Evolutionary conservation across 1,284 basidiomycete genomes (phyloP).

Genomic region (Volvariella surrecta): DNA sequence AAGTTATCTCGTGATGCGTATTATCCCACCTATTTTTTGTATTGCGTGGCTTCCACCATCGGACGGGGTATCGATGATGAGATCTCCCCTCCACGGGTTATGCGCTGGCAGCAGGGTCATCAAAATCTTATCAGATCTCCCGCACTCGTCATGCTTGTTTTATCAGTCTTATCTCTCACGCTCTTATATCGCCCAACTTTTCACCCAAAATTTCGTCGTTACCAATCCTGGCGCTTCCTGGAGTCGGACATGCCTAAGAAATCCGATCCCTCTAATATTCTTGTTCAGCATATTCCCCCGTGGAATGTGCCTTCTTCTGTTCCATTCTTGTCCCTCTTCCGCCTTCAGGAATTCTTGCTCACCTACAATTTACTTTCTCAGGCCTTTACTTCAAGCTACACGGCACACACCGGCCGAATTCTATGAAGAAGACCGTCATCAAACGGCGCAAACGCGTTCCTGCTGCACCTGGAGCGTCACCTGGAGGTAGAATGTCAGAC

Average conservation of each 20-base stretch:
- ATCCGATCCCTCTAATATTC: too few species aligned
- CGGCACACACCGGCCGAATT: slow-evolving; percentile 92
- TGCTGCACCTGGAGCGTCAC: slow-evolving; percentile 38
- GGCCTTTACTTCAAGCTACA: slow-evolving; percentile 98
- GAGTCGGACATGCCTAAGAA: too few species aligned
- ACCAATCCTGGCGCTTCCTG: background rate
- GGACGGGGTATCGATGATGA: background rate
- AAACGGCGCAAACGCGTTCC: slow-evolving; percentile 96
- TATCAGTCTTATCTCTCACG: slow-evolving; percentile 16
- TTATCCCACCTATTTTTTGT: too few species aligned
- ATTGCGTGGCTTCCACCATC: too few species aligned
- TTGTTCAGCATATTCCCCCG: background rate
- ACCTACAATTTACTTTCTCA: slow-evolving; percentile 21
- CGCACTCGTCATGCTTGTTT: slow-evolving; percentile 11
- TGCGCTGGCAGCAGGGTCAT: slow-evolving; percentile 6
- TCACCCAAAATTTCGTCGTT: background rate
- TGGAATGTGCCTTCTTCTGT: background rate
- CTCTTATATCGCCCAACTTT: slow-evolving; percentile 1
- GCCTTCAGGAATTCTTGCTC: too few species aligned
- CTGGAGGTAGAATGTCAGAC: slow-evolving; percentile 56
- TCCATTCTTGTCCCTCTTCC: background rate
- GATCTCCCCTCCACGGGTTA: slow-evolving; percentile 2
- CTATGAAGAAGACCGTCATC: slow-evolving; percentile 99
- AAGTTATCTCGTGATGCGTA: too few species aligned
- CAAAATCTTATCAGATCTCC: slow-evolving; percentile 21